Evolutionary conservation across 176 grass and related monocot genomes (phyloP).

Genomic region (Musa acuminata): DNA sequence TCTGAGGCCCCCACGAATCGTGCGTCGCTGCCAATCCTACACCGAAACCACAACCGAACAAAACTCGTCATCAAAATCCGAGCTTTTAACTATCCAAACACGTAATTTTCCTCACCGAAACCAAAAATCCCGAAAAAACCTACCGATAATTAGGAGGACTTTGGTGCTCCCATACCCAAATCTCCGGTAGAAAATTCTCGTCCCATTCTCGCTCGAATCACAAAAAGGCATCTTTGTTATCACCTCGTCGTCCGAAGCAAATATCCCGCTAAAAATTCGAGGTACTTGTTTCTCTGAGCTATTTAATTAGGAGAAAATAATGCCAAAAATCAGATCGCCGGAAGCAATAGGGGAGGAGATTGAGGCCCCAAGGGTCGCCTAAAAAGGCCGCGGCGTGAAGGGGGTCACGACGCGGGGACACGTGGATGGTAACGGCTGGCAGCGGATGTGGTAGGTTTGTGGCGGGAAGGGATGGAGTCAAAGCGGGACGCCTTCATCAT

Average conservation of each 20-base stretch:
- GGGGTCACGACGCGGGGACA: too few relatives aligned
- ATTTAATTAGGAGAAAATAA: too few relatives aligned
- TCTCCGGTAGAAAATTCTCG: constrained; percentile 54
- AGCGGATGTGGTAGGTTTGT: too few relatives aligned
- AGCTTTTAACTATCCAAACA: neutral
- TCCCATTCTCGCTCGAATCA: constrained; percentile 24
- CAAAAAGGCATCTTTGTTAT: constrained; percentile 46
- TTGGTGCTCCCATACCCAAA: constrained; percentile 61
- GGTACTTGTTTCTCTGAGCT: neutral
- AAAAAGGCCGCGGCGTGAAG: too few relatives aligned
- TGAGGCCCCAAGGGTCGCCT: too few relatives aligned
- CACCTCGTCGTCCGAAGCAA: neutral
- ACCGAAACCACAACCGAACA: neutral
- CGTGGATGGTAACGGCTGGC: too few relatives aligned
- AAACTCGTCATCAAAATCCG: neutral
- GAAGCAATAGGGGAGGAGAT: too few relatives aligned
- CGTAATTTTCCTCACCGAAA: neutral
- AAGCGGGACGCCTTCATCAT: too few relatives aligned
- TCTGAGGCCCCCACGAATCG: constrained; percentile 65
- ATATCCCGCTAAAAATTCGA: neutral
- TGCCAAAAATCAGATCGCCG: too few relatives aligned
- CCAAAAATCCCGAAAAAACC: too few relatives aligned
- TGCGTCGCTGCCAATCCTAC: constrained; percentile 59
- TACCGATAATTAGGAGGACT: constrained; percentile 71
- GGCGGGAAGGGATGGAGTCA: too few relatives aligned